phyloP scores from a whole-genome alignment of 23 red algal species.

The Cyanidium caldarium region DNA sequence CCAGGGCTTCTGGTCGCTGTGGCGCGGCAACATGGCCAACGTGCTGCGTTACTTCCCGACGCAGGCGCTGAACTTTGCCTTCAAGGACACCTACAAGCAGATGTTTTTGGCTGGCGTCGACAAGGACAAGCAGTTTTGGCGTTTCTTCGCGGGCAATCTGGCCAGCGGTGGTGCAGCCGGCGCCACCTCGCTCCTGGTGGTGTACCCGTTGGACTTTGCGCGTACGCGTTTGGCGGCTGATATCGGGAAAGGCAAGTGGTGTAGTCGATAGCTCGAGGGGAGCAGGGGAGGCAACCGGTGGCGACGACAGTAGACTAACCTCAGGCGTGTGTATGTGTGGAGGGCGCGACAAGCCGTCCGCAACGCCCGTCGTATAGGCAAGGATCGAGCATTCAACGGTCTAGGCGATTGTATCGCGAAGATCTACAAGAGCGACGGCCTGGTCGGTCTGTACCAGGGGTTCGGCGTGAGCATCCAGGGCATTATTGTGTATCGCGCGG shows the following conservation, averaged over 20 bases:
- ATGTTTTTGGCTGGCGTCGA: conserved; percentile 83
- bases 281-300: no score
- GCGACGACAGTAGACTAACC: no score
- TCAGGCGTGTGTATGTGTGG: background rate
- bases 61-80: conserved; percentile 99
- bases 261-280: no score
- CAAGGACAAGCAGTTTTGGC: conserved; percentile 73
- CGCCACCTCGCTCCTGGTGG: conserved; percentile 85
- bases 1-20: conserved; percentile 87
- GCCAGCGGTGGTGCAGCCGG: conserved; percentile 88
- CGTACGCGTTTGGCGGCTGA: conserved; percentile 95
- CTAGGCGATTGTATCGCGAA: conserved; percentile 48
- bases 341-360: background rate
- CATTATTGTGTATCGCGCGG: conserved; percentile 99
- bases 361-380: background rate
- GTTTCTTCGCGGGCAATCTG: conserved; percentile 83
- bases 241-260: conserved; percentile 57
- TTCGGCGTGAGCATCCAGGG: conserved; percentile 95
- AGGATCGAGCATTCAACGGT: conserved; percentile 7
- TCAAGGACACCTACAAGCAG: conserved; percentile 99
- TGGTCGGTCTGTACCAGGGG: conserved; percentile 78
- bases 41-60: conserved; percentile 99
- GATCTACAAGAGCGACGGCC: conserved; percentile 40
- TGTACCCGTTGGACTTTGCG: conserved; percentile 98
- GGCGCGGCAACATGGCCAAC: conserved; percentile 96